Conservation (phyloP, 306 rosid genomes). For the Dryas octopetala region DNA sequence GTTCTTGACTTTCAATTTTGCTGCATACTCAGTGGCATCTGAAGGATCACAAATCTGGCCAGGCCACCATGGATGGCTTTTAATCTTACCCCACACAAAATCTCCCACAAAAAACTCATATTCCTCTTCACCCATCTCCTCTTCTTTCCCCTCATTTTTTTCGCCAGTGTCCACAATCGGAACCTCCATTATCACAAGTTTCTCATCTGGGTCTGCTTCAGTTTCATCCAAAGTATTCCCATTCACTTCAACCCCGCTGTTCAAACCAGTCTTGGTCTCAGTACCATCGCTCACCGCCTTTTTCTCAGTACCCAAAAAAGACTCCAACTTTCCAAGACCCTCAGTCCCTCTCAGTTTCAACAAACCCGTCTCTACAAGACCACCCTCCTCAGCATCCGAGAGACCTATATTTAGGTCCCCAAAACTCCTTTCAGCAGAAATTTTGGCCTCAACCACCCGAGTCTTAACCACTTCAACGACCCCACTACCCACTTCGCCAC, state of each 20-base stretch:
- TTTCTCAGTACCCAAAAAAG: constrained; percentile 8
- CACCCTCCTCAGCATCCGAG: constrained; percentile 24
- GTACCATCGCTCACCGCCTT: constrained; percentile 7
- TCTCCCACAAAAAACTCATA: constrained; percentile 53
- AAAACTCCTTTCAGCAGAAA: constrained; percentile 19
- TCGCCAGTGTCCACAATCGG: no score
- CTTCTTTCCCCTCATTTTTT: constrained; percentile 10
- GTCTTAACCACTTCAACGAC: constrained; percentile 34
- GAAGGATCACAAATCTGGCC: constrained; percentile 63
- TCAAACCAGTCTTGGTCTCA: neutral
- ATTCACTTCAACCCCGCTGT: neutral
- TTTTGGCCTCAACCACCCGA: constrained; percentile 28
- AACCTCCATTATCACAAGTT: neutral
- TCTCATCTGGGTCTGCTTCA: neutral
- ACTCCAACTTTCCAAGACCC: constrained; percentile 31
- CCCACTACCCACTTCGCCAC: constrained; percentile 25
- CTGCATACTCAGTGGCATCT: constrained; percentile 54
- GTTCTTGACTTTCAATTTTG: constrained; percentile 47
- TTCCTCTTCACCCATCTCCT: constrained; percentile 36
- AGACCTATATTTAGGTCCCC: constrained; percentile 18
- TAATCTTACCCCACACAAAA: constrained; percentile 80
- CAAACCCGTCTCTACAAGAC: constrained; percentile 38
- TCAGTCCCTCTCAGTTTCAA: constrained; percentile 33
- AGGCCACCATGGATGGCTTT: constrained; percentile 86
- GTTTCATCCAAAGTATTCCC: neutral